phyloP scores from a whole-genome alignment of 441 rosid genomes.

The Gossypium aridum region DNA sequence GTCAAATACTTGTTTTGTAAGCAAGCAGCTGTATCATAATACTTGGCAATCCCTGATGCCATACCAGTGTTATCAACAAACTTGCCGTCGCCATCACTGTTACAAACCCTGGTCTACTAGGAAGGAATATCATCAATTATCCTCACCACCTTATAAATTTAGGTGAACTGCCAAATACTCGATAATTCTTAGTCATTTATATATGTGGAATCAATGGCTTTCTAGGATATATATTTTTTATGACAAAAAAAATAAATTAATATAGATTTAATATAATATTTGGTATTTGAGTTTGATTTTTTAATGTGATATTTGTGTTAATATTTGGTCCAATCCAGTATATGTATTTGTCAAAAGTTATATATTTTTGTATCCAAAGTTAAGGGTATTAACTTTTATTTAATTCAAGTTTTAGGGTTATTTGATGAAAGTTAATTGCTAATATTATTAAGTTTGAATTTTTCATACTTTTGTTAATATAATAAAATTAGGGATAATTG shows the following conservation, averaged over 20 bases:
- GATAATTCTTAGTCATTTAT: not conserved
- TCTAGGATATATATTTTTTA: not conserved
- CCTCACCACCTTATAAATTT: not conserved
- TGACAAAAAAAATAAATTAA: not conserved
- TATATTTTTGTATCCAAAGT: too few relatives aligned
- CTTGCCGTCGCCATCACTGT: not conserved
- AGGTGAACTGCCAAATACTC: not conserved
- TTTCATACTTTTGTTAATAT: too few relatives aligned
- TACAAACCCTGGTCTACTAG: not conserved
- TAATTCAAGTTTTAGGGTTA: too few relatives aligned
- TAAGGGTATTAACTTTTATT: too few relatives aligned
- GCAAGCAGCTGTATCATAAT: not conserved
- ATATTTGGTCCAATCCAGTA: too few relatives aligned
- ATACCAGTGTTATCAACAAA: not conserved
- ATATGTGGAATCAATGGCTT: not conserved
- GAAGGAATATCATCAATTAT: not conserved
- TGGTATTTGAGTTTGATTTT: too few relatives aligned
- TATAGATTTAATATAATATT: too few relatives aligned
- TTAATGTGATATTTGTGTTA: too few relatives aligned
- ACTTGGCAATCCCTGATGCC: not conserved
- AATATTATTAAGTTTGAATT: too few relatives aligned
- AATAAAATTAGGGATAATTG: too few relatives aligned
- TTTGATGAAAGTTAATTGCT: too few relatives aligned
- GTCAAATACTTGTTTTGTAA: not conserved
- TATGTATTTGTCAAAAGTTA: too few relatives aligned